Conservation (phyloP, 2,329 filamentous ascomycete species). For the Ilyonectria mors-panacis region DNA sequence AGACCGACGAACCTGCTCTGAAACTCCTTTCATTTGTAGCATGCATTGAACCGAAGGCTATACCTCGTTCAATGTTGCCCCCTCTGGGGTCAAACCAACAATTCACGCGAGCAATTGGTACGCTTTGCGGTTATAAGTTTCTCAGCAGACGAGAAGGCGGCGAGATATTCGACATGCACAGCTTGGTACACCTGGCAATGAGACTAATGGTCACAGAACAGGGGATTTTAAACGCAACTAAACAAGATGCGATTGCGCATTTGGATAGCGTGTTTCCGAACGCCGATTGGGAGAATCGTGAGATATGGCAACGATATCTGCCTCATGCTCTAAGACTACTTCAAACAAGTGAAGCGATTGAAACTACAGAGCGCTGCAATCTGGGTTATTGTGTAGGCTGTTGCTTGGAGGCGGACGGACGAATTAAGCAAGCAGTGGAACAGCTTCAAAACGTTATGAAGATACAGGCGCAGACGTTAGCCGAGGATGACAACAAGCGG, state of each 20-base stretch:
- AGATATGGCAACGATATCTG: slow-evolving; percentile 9
- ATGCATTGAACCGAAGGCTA: slow-evolving; percentile 56
- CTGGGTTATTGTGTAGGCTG: background rate
- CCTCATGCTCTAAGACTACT: background rate
- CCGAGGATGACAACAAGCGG: slow-evolving; percentile 48
- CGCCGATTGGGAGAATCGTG: background rate
- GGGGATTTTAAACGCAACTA: slow-evolving; percentile 1
- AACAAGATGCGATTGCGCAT: slow-evolving; percentile 35
- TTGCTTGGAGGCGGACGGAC: background rate
- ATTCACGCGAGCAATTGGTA: slow-evolving; percentile 40
- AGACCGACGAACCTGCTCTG: slow-evolving; percentile 47
- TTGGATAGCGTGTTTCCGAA: slow-evolving; percentile 38
- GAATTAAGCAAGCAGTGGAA: slow-evolving; percentile 29
- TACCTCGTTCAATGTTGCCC: slow-evolving; percentile 54
- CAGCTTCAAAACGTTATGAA: background rate
- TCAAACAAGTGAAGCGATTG: no score
- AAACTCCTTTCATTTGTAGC: slow-evolving; percentile 57
- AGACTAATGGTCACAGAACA: slow-evolving; percentile 43
- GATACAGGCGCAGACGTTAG: slow-evolving; percentile 50
- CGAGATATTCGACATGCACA: slow-evolving; percentile 29
- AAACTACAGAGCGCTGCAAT: no score
- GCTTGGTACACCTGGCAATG: slow-evolving; percentile 29
- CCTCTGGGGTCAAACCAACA: background rate
- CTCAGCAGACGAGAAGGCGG: background rate
- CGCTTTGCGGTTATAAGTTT: slow-evolving; percentile 47